Evolutionary conservation across 176 grass and related monocot genomes (phyloP), one percentile per base, ranked within the genome.

Genomic region (Hsuehochloa calcarea): DNA sequence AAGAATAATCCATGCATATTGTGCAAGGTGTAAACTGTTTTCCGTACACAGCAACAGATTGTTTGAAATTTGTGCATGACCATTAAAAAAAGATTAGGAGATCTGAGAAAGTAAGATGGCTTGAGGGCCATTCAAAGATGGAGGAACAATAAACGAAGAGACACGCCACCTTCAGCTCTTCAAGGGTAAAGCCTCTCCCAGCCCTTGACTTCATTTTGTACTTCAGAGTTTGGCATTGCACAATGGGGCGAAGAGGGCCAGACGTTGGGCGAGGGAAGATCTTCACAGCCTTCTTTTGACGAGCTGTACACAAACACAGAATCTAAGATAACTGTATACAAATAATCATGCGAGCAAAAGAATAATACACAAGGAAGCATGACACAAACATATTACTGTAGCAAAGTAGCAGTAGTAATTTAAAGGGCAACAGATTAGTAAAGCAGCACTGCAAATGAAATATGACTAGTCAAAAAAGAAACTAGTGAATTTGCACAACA

Each of bases 181-280:
- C 94, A 69, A 95, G 92, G 22, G 87, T 87, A 78, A 91, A 97
- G 22, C 92, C 94, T 70, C 94, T 92, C 3, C 91, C 95, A 61
- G 92, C 95, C 79, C 93, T 92, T 4, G 95, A 94, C 80, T 97
- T 97, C 95, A 97, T 97, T 83, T 97, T 97, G 76, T 97, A 97
- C 81, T 95, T 97, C 39, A 88, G 87, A 4, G 92, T 91, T 71
- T 95, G 95, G 61, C 95, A 97, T 59, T 95, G 95, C 26, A 97
- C 95, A 25, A 95, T 69, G 47, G 95, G 95, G 10, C 87, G 92
- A 66, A 97, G 82, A 4, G 87, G 89, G 0, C 95, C 95, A 27
- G 92, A 75, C 44, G 92, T 97, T 55, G 95, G 95, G 38, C 92
- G 92, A 35, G 95, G 95, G 67, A 97, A 97, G 66, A 95, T 93